Evolutionary conservation across 176 grass and related monocot genomes (phyloP), one percentile per base, ranked within the genome.

Genomic region (Areca catechu): DNA sequence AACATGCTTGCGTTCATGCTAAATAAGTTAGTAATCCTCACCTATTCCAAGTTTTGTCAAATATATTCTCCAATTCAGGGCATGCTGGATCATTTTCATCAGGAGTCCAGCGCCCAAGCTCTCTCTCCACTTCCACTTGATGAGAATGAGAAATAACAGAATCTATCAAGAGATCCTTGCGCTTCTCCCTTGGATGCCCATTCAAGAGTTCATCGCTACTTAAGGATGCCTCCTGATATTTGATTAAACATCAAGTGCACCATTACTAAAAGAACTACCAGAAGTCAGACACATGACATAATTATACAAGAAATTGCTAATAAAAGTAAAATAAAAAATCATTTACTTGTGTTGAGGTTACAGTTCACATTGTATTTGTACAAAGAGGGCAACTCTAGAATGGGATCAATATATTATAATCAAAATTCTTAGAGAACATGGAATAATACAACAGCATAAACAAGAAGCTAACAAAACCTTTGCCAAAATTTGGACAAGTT

Each of bases 161-260:
- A 72, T 99, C 94, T 78, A 99, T 85, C 79, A 99, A 58, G 49
- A 99, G 74, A 63, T 99, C 94, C 58, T 93, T 93, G 71, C 74
- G 70, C 81, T 93, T 93, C 16, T 99, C 94, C 78, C 66, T 61
- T 30, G 63, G 43, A 76, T 80, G 81, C 70, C 78, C 73, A 76
- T 71, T 93, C 62, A 62, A 69, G 12, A 89, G 27, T 70, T 89
- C 88, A 58, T 92, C 94, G n/a, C 64, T 69, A 0, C 79, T 88
- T 68, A 99, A 71, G 70, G 73, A 56, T 60, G 86, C 63, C 15
- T 93, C 94, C 94, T 99, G 74, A 59, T 52, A 77, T 76, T 66
- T 68, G 27, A 75, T 62, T 65, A 76, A 54, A 50, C 25, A 58
- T 62, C 58, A 28, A 25, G 20, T 67, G 29, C 57, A 49, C 18